Evolutionary conservation across 2,329 filamentous ascomycete genomes (phyloP).

Genomic region (Fusarium sp.): DNA sequence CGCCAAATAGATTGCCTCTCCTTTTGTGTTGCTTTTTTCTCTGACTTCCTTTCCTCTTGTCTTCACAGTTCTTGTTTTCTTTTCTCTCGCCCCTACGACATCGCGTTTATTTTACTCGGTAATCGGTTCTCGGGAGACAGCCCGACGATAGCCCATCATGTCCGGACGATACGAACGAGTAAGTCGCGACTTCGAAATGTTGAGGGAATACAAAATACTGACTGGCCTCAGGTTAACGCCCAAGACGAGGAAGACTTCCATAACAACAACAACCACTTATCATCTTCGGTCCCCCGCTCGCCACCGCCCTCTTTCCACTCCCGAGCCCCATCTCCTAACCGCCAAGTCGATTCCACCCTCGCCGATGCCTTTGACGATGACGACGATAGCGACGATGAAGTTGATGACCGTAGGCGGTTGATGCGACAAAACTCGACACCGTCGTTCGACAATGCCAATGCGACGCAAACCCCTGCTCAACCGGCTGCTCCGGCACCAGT

Average conservation of each 20-base stretch:
- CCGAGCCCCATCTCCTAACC: conserved; percentile 71
- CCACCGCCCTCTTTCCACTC: conserved; percentile 90
- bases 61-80: not conserved
- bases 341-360: conserved; percentile 78
- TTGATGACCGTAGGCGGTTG: conserved; percentile 86
- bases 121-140: conserved; percentile 42
- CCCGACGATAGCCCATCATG: conserved; percentile 56
- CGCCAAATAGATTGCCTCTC: conserved; percentile 23
- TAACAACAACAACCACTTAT: conserved; percentile 40
- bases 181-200: conserved; percentile 41
- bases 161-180: conserved; percentile 70
- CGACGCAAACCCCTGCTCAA: conserved; percentile 28
- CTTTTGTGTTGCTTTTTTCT: conserved; percentile 15
- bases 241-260: conserved; percentile 66
- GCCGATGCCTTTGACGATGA: conserved; percentile 93
- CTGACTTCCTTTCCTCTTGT: not conserved
- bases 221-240: conserved; percentile 63
- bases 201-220: not conserved
- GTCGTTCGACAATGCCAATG: conserved; percentile 37
- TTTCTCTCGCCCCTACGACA: conserved; percentile 7
- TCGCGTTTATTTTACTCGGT: conserved; percentile 20
- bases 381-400: conserved; percentile 76
- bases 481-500: conserved; percentile 31
- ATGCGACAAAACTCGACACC: conserved; percentile 73
- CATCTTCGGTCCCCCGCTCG: conserved; percentile 64